Percentiles rank a stretch among this genome's conserved stretches.
These are phyloP conservation scores for Cercospora brassicicola DNA, from an alignment of 2,329 filamentous ascomycete genomes.

Conservation along the genomic window DNA sequence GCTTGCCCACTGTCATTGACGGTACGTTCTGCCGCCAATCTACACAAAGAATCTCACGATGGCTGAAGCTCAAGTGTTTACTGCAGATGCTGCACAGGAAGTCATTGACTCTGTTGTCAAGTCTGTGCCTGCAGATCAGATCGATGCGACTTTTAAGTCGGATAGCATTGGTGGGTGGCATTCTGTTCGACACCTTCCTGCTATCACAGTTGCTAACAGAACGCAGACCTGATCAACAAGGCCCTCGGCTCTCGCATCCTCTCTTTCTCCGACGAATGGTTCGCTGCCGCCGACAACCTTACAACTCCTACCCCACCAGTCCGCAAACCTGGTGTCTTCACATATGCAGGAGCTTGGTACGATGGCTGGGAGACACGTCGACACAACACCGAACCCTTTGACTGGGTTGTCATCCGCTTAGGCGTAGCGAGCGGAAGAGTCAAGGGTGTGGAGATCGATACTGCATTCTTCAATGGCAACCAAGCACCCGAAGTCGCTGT, in stretches of 20 bases:
- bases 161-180: slow-evolving; percentile 51
- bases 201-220: not conserved
- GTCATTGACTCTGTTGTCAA: slow-evolving; percentile 31
- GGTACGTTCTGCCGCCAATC: not conserved
- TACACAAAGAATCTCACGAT: not conserved
- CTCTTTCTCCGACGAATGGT: slow-evolving; percentile 61
- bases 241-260: slow-evolving; percentile 55
- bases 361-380: slow-evolving; percentile 65
- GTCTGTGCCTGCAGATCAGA: slow-evolving; percentile 49
- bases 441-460: slow-evolving; percentile 75
- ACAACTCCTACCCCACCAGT: slow-evolving; percentile 58
- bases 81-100: slow-evolving; percentile 37
- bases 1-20: not conserved
- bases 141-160: slow-evolving; percentile 57
- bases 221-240: slow-evolving; percentile 54
- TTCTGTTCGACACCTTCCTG: not conserved
- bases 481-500: slow-evolving; percentile 77
- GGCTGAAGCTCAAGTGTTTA: slow-evolving; percentile 37
- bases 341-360: slow-evolving; percentile 63
- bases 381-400: slow-evolving; percentile 58
- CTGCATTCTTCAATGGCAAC: slow-evolving; percentile 78
- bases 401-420: slow-evolving; percentile 61
- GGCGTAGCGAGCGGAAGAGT: slow-evolving; percentile 69
- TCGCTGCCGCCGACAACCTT: slow-evolving; percentile 60
- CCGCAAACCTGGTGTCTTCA: slow-evolving; percentile 59